Evolutionary conservation across 805 yeast species (phyloP).

Genomic region (Lipomyces yamanashiensis): DNA sequence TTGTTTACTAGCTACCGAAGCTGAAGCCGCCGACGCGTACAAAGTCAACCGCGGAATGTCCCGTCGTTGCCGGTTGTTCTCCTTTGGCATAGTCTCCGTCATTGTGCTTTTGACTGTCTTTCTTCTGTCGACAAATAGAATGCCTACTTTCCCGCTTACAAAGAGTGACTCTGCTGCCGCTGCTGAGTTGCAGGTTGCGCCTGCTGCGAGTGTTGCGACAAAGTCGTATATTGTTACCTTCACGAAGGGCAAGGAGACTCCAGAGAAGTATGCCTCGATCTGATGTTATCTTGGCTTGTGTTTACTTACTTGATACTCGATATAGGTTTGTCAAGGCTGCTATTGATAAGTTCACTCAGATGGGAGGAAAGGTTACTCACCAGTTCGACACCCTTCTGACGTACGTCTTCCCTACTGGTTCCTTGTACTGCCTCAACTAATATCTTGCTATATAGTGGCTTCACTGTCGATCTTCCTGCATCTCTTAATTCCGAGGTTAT

Average conservation of each 20-base stretch:
- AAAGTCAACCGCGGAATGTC: background rate
- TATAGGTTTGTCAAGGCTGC: slow-evolving; percentile 24
- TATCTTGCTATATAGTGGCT: slow-evolving; percentile 16
- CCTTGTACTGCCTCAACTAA: background rate
- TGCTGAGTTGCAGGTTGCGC: slow-evolving; percentile 4
- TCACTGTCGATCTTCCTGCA: slow-evolving; percentile 27
- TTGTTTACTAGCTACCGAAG: background rate
- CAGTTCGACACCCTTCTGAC: slow-evolving; percentile 28
- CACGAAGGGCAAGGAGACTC: slow-evolving; percentile 31
- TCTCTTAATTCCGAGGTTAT: slow-evolving; percentile 15
- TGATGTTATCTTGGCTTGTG: background rate
- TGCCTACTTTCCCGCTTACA: slow-evolving; percentile 16
- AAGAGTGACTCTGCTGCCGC: slow-evolving; percentile 18
- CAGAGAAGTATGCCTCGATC: slow-evolving; percentile 19
- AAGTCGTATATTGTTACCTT: slow-evolving; percentile 32
- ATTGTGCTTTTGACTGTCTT: slow-evolving; percentile 10
- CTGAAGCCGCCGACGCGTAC: slow-evolving; percentile 18
- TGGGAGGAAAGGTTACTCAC: slow-evolving; percentile 32
- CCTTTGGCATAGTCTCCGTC: slow-evolving; percentile 8
- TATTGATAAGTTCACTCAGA: slow-evolving; percentile 18
- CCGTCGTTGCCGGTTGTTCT: slow-evolving; percentile 8
- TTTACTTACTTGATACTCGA: background rate
- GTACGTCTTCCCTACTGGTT: slow-evolving; percentile 6
- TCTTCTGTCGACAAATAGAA: slow-evolving; percentile 7
- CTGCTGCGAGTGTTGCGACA: background rate